Conservation (phyloP, 1,139 yeast genomes). For the Saccharomyces hybrid region DNA sequence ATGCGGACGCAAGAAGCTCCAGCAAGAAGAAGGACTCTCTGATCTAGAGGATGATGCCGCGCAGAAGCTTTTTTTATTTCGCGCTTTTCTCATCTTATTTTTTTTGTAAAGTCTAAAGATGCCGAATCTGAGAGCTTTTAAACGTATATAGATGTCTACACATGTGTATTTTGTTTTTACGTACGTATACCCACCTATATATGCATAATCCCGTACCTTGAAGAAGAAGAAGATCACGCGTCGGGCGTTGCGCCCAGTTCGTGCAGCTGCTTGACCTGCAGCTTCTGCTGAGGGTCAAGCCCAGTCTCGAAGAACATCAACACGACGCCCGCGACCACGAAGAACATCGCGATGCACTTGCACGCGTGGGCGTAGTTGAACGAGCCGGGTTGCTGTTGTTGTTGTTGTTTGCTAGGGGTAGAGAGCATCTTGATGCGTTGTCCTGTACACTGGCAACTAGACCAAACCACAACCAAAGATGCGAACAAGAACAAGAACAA, state of each 20-base stretch:
- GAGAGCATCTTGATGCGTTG: background rate
- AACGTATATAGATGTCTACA: background rate
- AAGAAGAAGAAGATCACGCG: background rate
- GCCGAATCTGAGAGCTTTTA: background rate
- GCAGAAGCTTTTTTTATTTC: background rate
- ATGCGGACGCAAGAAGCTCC: slow-evolving; percentile 20
- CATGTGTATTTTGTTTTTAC: background rate
- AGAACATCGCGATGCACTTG: slow-evolving; percentile 8
- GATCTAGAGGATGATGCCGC: slow-evolving; percentile 7
- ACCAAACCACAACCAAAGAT: too few species aligned
- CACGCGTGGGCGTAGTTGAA: background rate
- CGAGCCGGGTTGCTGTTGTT: background rate
- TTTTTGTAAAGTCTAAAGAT: background rate
- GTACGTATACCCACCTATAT: background rate
- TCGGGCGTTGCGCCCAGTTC: background rate
- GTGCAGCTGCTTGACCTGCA: background rate
- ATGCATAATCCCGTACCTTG: background rate
- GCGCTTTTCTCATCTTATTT: background rate
- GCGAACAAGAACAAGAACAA: too few species aligned
- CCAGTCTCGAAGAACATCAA: slow-evolving; percentile 12
- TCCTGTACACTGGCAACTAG: too few species aligned
- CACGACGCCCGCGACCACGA: slow-evolving; percentile 8
- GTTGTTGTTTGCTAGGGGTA: background rate
- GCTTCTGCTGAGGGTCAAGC: slow-evolving; percentile 2
- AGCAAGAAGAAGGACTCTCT: slow-evolving; percentile 26